Evolutionary conservation across 31 red algal species (phyloP).

Genomic region (Porphyra umbilicalis): DNA sequence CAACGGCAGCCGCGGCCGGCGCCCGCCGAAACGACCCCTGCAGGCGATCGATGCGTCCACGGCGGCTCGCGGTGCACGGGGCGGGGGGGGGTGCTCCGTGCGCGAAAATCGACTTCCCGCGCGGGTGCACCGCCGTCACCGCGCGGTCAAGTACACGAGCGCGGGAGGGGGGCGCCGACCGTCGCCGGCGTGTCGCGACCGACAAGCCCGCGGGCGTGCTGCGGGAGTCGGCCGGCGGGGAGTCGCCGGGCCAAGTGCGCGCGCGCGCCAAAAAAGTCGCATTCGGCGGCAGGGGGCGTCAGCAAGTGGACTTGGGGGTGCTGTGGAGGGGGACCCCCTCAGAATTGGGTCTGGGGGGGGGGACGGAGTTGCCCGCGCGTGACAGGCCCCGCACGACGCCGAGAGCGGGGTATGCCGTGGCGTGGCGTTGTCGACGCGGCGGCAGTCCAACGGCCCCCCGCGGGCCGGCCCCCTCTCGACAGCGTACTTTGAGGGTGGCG

Average conservation of each 20-base stretch:
- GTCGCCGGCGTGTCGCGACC: neutral
- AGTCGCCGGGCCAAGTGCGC: neutral
- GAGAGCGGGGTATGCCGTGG: no score
- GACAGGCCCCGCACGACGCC: no score
- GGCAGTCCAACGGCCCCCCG: no score
- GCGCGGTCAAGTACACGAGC: neutral
- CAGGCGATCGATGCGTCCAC: neutral
- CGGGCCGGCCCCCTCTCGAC: no score
- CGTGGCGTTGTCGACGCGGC: no score
- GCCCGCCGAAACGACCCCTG: neutral
- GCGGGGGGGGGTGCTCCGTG: neutral
- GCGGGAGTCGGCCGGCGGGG: neutral
- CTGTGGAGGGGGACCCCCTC: neutral
- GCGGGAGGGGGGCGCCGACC: neutral
- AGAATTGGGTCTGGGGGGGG: neutral
- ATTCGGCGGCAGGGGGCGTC: neutral
- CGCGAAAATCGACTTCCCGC: neutral
- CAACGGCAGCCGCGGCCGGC: no score
- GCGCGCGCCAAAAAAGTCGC: neutral
- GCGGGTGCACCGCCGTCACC: neutral
- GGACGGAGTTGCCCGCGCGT: neutral
- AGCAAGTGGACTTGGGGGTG: neutral
- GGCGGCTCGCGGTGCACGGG: neutral
- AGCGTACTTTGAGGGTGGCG: no score
- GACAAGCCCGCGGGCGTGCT: neutral